Evolutionary conservation across 495 filamentous ascomycete genomes (phyloP), one percentile per base, ranked within the genome.

Genomic region (Chaetomium tenue): DNA sequence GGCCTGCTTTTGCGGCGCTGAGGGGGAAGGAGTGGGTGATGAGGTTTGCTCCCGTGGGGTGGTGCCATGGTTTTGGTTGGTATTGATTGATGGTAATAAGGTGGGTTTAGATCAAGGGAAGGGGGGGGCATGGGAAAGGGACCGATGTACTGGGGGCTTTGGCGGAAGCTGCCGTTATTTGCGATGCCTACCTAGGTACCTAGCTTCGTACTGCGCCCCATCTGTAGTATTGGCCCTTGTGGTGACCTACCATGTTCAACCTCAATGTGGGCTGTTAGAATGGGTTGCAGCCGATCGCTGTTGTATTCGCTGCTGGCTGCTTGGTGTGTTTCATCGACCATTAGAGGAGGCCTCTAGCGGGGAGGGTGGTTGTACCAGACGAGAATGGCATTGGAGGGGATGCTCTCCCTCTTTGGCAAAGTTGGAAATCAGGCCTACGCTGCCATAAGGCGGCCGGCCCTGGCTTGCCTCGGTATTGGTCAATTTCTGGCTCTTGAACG

Each of bases 311-410:
- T 33, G 23, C 51, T 18, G 57, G 40, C 33, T 37, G 33, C 9
- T 37, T 37, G 8, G 33, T 37, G 33, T 37, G 1, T 37, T 12
- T 25, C 28, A 67, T 78, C 81, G n/a, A n/a, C n/a, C n/a, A n/a
- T n/a, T n/a, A n/a, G n/a, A n/a, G n/a, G n/a, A n/a, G n/a, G n/a
- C n/a, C n/a, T n/a, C 82, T 82, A 87, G 57, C 64, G 76, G 2
- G 86, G 82, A 86, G 68, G 25, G 60, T 88, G 83, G 25, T 76
- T 78, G 64, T 86, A 76, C 84, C 83, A 88, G 0, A 86, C 82
- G 20, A 87, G 78, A 86, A 64, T 87, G 83, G 47, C 83, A 86
- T 23, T 83, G 70, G 40, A 87, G 61, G 20, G 77, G 68, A 69
- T 86, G 79, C 18, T 78, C 77, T 55, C 84, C 81, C 40, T 70